Conservation (phyloP, 2,329 filamentous ascomycete species). For the Xylariaceae sp. region DNA sequence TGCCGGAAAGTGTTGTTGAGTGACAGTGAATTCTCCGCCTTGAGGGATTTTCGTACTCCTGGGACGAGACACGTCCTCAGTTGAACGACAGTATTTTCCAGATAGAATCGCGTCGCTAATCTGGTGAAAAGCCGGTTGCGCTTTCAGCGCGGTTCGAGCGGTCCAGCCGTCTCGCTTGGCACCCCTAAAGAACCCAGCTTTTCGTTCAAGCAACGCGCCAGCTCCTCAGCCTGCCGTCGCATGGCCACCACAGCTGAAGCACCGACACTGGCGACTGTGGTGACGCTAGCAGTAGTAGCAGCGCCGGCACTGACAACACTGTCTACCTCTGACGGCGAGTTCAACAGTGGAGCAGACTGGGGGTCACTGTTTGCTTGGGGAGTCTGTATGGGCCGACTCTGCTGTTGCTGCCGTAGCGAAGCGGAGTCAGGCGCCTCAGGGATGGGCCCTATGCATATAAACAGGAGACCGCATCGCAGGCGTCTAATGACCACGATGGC, state of each 20-base stretch:
- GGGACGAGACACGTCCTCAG: neutral
- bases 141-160: slow-evolving; percentile 26
- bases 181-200: slow-evolving; percentile 50
- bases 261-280: slow-evolving; percentile 33
- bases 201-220: slow-evolving; percentile 56
- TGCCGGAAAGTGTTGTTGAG: neutral
- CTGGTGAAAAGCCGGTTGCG: neutral
- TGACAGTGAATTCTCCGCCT: neutral
- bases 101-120: neutral
- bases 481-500: slow-evolving; percentile 55
- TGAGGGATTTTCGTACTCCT: neutral
- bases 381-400: slow-evolving; percentile 23
- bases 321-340: slow-evolving; percentile 41
- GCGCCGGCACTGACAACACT: slow-evolving; percentile 44
- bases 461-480: slow-evolving; percentile 55
- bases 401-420: slow-evolving; percentile 18
- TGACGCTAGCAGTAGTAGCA: slow-evolving; percentile 40
- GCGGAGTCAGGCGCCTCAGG: slow-evolving; percentile 18
- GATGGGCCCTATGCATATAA: slow-evolving; percentile 51
- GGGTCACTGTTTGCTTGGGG: slow-evolving; percentile 21
- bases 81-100: neutral
- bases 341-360: slow-evolving; percentile 33
- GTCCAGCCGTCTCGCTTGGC: slow-evolving; percentile 44
- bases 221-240: slow-evolving; percentile 53
- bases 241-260: slow-evolving; percentile 46